These are phyloP conservation scores for Boletus patriciae DNA, from an alignment of 768 basidiomycete species.

Conservation along the genomic window DNA sequence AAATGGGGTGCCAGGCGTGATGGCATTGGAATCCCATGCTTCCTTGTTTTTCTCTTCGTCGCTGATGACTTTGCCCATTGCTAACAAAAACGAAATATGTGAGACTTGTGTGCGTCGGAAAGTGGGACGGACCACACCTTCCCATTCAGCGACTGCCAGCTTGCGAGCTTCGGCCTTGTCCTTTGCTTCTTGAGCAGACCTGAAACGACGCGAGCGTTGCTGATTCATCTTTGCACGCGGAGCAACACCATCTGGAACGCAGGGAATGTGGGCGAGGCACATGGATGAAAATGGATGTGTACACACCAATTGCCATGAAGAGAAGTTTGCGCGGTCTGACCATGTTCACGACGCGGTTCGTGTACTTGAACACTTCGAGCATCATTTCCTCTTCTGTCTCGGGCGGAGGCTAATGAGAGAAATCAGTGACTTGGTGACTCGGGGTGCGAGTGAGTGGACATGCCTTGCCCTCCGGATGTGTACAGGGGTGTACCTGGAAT, in stretches of 20 bases:
- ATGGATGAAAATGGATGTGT: neutral
- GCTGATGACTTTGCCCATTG: slow-evolving; percentile 86
- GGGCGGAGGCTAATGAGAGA: slow-evolving; percentile 70
- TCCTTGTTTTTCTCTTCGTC: slow-evolving; percentile 84
- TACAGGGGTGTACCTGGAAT: slow-evolving; percentile 91
- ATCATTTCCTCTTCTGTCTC: slow-evolving; percentile 99
- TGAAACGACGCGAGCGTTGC: slow-evolving; percentile 94
- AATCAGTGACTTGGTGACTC: neutral
- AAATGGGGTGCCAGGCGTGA: slow-evolving; percentile 98
- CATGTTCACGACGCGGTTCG: slow-evolving; percentile 97
- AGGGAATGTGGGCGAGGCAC: slow-evolving; percentile 1
- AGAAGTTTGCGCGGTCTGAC: slow-evolving; percentile 89
- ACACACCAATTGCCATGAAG: slow-evolving; percentile 96
- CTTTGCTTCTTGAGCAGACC: slow-evolving; percentile 90
- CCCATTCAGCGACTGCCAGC: slow-evolving; percentile 82
- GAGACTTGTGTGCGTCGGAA: neutral
- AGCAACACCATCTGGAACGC: slow-evolving; percentile 83
- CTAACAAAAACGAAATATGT: slow-evolving; percentile 39
- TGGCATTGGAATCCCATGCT: slow-evolving; percentile 97
- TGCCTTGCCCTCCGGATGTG: slow-evolving; percentile 96
- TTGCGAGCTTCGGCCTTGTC: slow-evolving; percentile 88
- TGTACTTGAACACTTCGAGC: slow-evolving; percentile 95
- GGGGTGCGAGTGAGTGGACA: slow-evolving; percentile 11
- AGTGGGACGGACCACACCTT: slow-evolving; percentile 50
- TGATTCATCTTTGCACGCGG: slow-evolving; percentile 99